Evolutionary conservation across 2,329 filamentous ascomycete species (phyloP).

Genomic region (Colletotrichum tamarilloi): DNA sequence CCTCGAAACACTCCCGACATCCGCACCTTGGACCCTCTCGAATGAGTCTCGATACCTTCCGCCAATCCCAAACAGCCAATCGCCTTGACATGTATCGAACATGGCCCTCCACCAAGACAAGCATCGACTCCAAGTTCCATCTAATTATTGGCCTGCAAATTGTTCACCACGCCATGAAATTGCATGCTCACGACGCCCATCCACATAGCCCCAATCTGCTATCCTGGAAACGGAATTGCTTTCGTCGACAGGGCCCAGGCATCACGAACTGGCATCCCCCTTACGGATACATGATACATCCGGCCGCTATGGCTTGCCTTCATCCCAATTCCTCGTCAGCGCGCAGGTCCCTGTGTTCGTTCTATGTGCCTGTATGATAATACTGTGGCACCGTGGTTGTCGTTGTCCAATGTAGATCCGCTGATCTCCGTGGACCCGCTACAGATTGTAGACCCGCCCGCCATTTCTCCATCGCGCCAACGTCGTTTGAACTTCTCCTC

Average conservation of each 20-base stretch:
- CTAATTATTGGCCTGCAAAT: conserved; percentile 7
- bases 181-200: not conserved
- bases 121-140: not conserved
- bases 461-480: not conserved
- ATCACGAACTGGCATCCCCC: not conserved
- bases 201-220: not conserved
- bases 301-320: conserved; percentile 5
- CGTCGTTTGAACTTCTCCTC: not conserved
- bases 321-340: conserved; percentile 4
- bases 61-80: not conserved
- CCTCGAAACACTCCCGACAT: conserved; percentile 12
- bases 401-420: conserved; percentile 24
- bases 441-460: conserved; percentile 9
- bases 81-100: not conserved
- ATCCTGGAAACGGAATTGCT: conserved; percentile 2
- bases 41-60: not conserved
- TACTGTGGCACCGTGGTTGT: not conserved
- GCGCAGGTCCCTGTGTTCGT: conserved; percentile 5
- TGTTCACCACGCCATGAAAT: conserved; percentile 7
- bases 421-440: conserved; percentile 28
- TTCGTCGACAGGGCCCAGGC: not conserved
- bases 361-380: not conserved
- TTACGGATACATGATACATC: too few species aligned
- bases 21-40: not conserved
- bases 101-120: not conserved